Evolutionary conservation across 352 stramenopile species (phyloP).

Genomic region (Phytophthora citricola): DNA sequence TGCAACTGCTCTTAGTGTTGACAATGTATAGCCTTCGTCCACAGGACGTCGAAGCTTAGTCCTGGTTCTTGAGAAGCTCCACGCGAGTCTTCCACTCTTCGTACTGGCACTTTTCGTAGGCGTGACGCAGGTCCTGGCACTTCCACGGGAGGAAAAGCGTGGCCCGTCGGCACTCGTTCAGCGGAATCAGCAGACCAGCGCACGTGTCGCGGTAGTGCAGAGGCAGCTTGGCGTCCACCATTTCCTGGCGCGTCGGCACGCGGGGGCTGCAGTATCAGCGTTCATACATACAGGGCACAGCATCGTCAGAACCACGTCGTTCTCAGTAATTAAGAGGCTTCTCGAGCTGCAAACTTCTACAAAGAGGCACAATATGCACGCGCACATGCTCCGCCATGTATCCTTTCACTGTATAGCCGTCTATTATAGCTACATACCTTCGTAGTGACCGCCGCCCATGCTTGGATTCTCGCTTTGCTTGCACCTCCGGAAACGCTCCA

Average conservation of each 20-base stretch:
- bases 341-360: not conserved
- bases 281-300: not conserved
- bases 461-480: slow-evolving; percentile 42
- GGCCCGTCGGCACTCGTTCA: slow-evolving; percentile 96
- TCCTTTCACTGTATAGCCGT: not conserved
- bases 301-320: slow-evolving; percentile 12
- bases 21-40: slow-evolving; percentile 11
- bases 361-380: slow-evolving; percentile 3
- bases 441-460: slow-evolving; percentile 76
- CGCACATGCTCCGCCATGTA: not conserved
- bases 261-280: slow-evolving; percentile 49
- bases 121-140: slow-evolving; percentile 97
- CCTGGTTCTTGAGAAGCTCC: slow-evolving; percentile 78
- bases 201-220: slow-evolving; percentile 96
- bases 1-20: slow-evolving; percentile 8
- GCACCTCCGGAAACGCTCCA: slow-evolving; percentile 49
- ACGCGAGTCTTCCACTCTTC: slow-evolving; percentile 92
- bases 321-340: not conserved
- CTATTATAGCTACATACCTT: slow-evolving; percentile 47
- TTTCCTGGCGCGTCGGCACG: slow-evolving; percentile 89
- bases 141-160: slow-evolving; percentile 95
- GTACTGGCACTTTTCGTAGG: slow-evolving; percentile 99
- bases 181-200: slow-evolving; percentile 93
- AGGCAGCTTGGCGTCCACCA: slow-evolving; percentile 94
- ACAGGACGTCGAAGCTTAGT: slow-evolving; percentile 37